Evolutionary conservation across 495 filamentous ascomycete genomes (phyloP).

Genomic region (Alectoria sarmentosa): DNA sequence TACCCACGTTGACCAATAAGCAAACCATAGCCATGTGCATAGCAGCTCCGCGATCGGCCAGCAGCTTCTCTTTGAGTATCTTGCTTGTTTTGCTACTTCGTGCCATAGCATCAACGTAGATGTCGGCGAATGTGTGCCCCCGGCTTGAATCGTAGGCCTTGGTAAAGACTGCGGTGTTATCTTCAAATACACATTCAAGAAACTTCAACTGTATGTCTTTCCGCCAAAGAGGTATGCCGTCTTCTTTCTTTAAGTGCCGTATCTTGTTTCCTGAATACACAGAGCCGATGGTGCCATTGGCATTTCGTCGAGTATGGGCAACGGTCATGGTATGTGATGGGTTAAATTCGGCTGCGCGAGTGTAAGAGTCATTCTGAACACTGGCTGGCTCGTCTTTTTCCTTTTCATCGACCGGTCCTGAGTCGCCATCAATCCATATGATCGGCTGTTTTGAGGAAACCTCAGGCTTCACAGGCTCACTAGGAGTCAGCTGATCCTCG

Average conservation of each 20-base stretch:
- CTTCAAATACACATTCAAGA: constrained; percentile 81
- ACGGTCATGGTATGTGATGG: constrained; percentile 43
- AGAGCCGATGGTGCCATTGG: constrained; percentile 58
- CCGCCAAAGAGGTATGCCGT: constrained; percentile 93
- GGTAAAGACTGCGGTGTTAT: constrained; percentile 78
- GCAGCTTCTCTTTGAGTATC: constrained; percentile 92
- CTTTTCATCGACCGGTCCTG: constrained; percentile 7
- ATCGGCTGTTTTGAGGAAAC: constrained; percentile 12
- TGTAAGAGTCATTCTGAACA: constrained; percentile 42
- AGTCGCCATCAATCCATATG: constrained; percentile 21
- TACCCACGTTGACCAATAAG: constrained; percentile 89
- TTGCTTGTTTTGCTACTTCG: constrained; percentile 98
- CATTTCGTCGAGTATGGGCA: constrained; percentile 56
- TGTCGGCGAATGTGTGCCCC: constrained; percentile 83
- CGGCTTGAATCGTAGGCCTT: constrained; percentile 64
- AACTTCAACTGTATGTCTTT: constrained; percentile 98
- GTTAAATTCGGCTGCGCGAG: constrained; percentile 34
- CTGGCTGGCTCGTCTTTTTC: constrained; percentile 18
- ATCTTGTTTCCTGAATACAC: constrained; percentile 90
- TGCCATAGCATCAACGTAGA: constrained; percentile 98
- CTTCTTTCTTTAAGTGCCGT: constrained; percentile 91
- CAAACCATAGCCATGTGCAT: constrained; percentile 99
- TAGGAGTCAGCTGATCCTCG: constrained; percentile 8
- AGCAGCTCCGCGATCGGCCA: constrained; percentile 83
- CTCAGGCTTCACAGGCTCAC: constrained; percentile 12